Base-by-base conservation (phyloP, 2,329 filamentous ascomycete genomes). In the Dactylellina drechsleri region DNA sequence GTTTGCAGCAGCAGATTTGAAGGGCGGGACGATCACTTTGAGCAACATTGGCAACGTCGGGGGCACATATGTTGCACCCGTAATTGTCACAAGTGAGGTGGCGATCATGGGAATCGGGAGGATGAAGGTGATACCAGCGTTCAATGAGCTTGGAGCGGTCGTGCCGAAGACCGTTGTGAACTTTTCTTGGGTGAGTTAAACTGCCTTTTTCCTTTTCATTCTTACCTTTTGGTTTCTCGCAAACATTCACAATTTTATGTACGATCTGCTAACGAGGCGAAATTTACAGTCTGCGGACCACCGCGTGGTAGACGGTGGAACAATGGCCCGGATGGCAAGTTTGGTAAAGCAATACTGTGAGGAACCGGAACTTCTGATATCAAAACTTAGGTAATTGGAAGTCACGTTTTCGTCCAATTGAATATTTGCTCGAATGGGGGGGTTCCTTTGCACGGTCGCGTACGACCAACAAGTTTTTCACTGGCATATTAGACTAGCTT, bases 1-100 rank as follows among this genome's bases (percentile, higher is more conserved):
- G 81, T 86, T 99, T 3, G 85, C 88, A 0, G 86, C 89, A 1
- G 85, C 86, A 16, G 93, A 99, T 82, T 85, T 99, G 77, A 87
- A 85, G 41, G 93, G 93, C 61, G 93, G 93, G 15, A 98, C 95
- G 0, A 94, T 99, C 80, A 97, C 95, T 0, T 89, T 99, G 58
- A 97, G 93, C 79, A 99, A 99, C 81, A 97, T 99, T 79, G 95
- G 95, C 53, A 96, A 89, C 79, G 92, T 99, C 53, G 95, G 95
- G 65, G 95, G 95, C 28, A 95, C 92, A 0, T 96, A 96, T 79
- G 89, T 98, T 54, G 90, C 91, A 31, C 95, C 95, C 0, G 91
- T 99, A 58, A 92, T 99, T 79, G 92, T 97, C 54, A 90, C 93
- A 77, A 91, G 88, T 49, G 93, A 98, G 83, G 91, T 98, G 8